Base-by-base conservation (phyloP, 2,329 filamentous ascomycete species). In the Pezicula radicicola region DNA sequence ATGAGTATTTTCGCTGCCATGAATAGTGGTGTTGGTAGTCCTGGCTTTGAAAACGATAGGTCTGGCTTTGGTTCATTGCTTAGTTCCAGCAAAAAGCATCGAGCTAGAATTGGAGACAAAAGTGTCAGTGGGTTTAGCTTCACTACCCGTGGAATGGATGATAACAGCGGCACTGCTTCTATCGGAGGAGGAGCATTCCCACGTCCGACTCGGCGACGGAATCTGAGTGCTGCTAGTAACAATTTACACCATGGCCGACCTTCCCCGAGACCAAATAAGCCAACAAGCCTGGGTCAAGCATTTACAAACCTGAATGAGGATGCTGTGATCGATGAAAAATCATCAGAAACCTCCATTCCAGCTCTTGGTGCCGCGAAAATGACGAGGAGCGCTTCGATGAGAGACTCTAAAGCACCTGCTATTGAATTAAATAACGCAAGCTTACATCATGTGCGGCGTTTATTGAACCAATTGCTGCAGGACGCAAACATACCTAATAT, bases 361-460 rank as follows among this genome's bases (percentile, higher is more conserved):
- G 53, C 51, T n/a, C 49, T 56, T 41, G 57, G 58, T 13, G 54
- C 60, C 60, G 74, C 75, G 4, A 75, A 75, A 52, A 63, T 88
- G 65, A 87, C 85, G n/a, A 80, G 89, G 57, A 96, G 90, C 67
- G 87, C 91, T 18, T 93, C 91, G 7, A 87, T 95, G 78, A 85
- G 84, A 66, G 89, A 90, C 45, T 77, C 79, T 27, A 87, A 83
- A 60, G 81, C 86, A 3, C 87, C 89, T 2, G 84, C 85, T n/a
- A 77, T 92, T 25, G 91, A 96, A 65, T 75, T 99, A 36, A 97
- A 96, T 58, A 82, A 85, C 56, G 89, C 91, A 6, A 97, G 94
- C 66, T 72, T 96, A 53, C 84, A 89, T 57, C 94, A 99, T 73
- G 91, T 97, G 18, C 87, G 88, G 58, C 89, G 86, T 63, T 79